A percentile compares a stretch with the other conserved stretches of the same genome.
Evolutionary conservation across 345 rosid species (phyloP).

Genomic region (Kernera saxatilis): DNA sequence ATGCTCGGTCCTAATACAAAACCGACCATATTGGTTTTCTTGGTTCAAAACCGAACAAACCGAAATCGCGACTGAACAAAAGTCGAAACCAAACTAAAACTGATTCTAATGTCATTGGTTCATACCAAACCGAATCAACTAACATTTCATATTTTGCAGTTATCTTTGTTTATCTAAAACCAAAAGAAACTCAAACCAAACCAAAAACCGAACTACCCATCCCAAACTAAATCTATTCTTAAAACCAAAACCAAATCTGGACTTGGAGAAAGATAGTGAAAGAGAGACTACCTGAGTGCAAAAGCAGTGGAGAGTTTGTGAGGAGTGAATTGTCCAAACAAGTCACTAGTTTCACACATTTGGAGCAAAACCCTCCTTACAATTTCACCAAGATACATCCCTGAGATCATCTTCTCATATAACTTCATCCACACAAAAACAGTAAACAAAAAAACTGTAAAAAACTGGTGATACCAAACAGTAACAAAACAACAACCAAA

Average conservation of each 20-base stretch:
- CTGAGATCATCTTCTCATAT: slow-evolving; percentile 88
- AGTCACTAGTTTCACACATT: slow-evolving; percentile 54
- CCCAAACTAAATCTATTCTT: not conserved
- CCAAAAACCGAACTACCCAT: not conserved
- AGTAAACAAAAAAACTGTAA: not conserved
- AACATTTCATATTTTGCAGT: too few relatives aligned
- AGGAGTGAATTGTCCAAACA: slow-evolving; percentile 46
- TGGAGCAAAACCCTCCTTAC: slow-evolving; percentile 51
- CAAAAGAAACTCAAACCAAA: not conserved
- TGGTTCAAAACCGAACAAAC: not conserved
- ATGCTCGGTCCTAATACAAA: slow-evolving; percentile 50
- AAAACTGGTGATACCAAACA: not conserved
- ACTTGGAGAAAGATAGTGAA: slow-evolving; percentile 3
- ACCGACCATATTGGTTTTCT: not conserved
- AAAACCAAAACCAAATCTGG: not conserved
- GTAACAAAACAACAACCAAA: not conserved
- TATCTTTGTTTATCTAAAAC: not conserved
- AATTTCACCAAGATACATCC: slow-evolving; percentile 95
- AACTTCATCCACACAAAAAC: slow-evolving; percentile 40
- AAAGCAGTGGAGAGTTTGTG: slow-evolving; percentile 52
- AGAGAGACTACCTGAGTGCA: slow-evolving; percentile 36
- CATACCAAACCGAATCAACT: not conserved
- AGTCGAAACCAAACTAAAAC: not conserved
- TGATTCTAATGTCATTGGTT: not conserved
- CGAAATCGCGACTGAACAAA: not conserved